Base-by-base conservation (phyloP, 202 grass and related monocot genomes). In the Schoenoplectus tabernaemontani region DNA sequence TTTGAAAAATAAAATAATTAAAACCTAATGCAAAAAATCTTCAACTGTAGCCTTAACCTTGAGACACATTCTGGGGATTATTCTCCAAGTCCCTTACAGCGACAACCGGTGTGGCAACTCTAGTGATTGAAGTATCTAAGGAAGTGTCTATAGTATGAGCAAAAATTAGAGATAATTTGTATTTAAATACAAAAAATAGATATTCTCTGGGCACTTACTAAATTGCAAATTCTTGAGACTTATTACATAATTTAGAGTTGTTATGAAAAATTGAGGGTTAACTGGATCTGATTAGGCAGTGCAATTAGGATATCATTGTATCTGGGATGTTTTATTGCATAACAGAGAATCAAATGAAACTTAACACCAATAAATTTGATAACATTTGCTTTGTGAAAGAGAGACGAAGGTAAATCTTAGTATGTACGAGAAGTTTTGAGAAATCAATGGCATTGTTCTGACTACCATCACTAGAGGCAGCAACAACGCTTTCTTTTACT, bases 351-450 rank as follows among this genome's bases (percentile, higher is more conserved):
- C n/a, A n/a, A n/a, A n/a, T n/a, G n/a, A n/a, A n/a, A n/a, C n/a
- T n/a, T n/a, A n/a, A n/a, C n/a, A n/a, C n/a, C n/a, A n/a, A n/a
- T n/a, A n/a, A n/a, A n/a, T n/a, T n/a, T n/a, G n/a, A n/a, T n/a
- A 79, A 41, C 13, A 53, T 20, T 26, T 69, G 3, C n/a, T 24
- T 2, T 5, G 8, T 1, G 39, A 39, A 64, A 50, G 2, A 4
- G 10, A 67, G 39, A 19, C 11, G 11, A 39, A 84, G 3, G 56
- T 22, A 22, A 82, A 30, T 26, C 7, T 58, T 22, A 75, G n/a
- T n/a, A 60, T 9, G 42, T 78, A 99, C 96, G 84, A 99, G 20
- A 66, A 99, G 83, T 81, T 88, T 91, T 57, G 90, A 89, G 79
- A 93, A 89, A 79, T 86, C 70, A 36, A 59, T 57, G 34, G 48